Evolutionary conservation across 1,139 yeast species (phyloP), one percentile per base, ranked within the genome.

Genomic region (Nakaseomyces uthaithaninus): DNA sequence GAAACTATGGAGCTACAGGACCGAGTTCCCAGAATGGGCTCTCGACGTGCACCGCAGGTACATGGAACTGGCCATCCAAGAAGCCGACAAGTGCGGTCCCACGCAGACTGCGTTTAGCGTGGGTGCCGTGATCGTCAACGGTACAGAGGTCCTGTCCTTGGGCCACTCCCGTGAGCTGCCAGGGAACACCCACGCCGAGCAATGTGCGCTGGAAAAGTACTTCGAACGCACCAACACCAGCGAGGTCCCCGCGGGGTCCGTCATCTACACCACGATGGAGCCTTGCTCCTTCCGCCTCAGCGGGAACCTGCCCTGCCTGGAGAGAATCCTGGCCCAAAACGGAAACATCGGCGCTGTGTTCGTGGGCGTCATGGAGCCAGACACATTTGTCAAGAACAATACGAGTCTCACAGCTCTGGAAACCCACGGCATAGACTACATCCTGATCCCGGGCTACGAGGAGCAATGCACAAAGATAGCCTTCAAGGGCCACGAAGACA

Each of bases 141-240:
- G 77, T 39, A 84, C 82, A 8, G 59, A 73, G 40, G 67, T 91
- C 0, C 57, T 93, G 14, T 70, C 82, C 8, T 79, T 86, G 0
- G 99, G 99, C 0, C 84, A 75, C 54, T 85, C 97, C 0, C 69
- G 98, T 44, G 98, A 93, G 58, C 65, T 91, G 3, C 85, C 83
- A 14, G 98, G 98, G 0, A 93, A 93, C 58, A 93, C 99, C 0
- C 99, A 93, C 60, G 98, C 98, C 2, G 99, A 93, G 56, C 96
- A 93, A 57, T 82, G 94, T 66, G 96, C 96, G 0, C 61, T 93
- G 43, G 83, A 80, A 35, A 93, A 93, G 59, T 82, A 80, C 51
- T 77, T 69, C 42, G 44, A 53, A 2, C 40, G 51, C 40, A 51
- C 54, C n/a, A 73, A 74, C 2, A 50, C 54, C 1, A 49, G 58